phyloP scores from a whole-genome alignment of 106 monocot genomes.

The Xerophyta viscosa region DNA sequence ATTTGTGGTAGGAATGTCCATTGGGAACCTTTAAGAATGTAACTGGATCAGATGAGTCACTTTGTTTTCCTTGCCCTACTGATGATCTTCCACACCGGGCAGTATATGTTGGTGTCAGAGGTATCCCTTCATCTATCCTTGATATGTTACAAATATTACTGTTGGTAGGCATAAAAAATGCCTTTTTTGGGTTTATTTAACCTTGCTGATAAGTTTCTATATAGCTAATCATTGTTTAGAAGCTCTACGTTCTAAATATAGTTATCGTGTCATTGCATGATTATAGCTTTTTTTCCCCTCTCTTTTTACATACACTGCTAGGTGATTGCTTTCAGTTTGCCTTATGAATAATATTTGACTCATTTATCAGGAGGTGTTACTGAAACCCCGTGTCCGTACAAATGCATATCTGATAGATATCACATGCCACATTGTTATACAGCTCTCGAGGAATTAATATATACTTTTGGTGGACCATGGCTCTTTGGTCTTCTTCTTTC shows the following conservation, averaged over 20 bases:
- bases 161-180: too few relatives aligned
- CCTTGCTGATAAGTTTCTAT: too few relatives aligned
- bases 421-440: conserved; percentile 99
- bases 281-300: too few relatives aligned
- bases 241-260: too few relatives aligned
- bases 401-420: conserved; percentile 85
- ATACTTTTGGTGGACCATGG: conserved; percentile 99
- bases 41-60: conserved; percentile 64
- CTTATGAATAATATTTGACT: background rate
- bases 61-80: conserved; percentile 68
- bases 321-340: background rate
- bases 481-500: conserved; percentile 87
- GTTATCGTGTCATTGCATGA: too few relatives aligned
- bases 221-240: too few relatives aligned
- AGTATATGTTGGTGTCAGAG: conserved; percentile 63
- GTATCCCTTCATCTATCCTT: conserved; percentile 21
- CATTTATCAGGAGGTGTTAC: conserved; percentile 73
- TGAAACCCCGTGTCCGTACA: conserved; percentile 81
- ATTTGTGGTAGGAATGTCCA: conserved; percentile 73
- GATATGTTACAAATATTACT: too few relatives aligned
- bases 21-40: conserved; percentile 92
- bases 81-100: conserved; percentile 82
- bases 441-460: conserved; percentile 89
- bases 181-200: too few relatives aligned
- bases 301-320: too few relatives aligned